Evolutionary conservation across 768 basidiomycete genomes (phyloP), one percentile per base, ranked within the genome.

Genomic region (Termitomyces sp.): DNA sequence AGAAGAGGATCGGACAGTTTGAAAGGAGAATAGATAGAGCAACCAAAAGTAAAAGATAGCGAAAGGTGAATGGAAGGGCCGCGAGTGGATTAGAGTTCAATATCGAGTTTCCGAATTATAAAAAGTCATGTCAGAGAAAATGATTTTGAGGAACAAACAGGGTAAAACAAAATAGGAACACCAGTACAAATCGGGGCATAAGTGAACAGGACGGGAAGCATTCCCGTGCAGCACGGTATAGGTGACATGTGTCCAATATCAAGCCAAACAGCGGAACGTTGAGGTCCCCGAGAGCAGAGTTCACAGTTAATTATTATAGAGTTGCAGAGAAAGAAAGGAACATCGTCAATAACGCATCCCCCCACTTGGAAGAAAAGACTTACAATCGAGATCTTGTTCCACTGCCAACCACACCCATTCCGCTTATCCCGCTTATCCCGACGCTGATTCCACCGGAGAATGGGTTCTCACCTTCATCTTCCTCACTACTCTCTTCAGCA

Each of bases 381-480:
- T 66, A 80, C 79, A 74, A 68, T 70, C 77, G 70, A 33, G 62
- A 61, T 58, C 69, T 71, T 29, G 70, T 63, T 45, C 67, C 70
- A 48, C 64, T 65, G 31, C 70, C 71, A 20, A 64, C 61, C 2
- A 77, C 75, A 26, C 77, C 77, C 50, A 81, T 64, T 2, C 78
- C 80, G 54, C 69, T 76, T 65, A 78, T 70, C 3, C 78, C 80
- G 54, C 69, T 76, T 65, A 78, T 70, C 13, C 79, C 80, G 16
- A 82, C 76, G 58, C 73, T 77, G 59, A 80, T 77, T 0, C 77
- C 76, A 18, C 74, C 77, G 28, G 67, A 56, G 16, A 54, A 56
- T 37, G 47, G 62, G 51, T 34, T 61, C 47, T 63, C 68, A 20
- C 65, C 66, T 18, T 77, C 76, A 44, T 75, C 75, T 0, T 79